Evolutionary conservation across 495 filamentous ascomycete genomes (phyloP), one percentile per base, ranked within the genome.

Genomic region (Penicillium daleae): DNA sequence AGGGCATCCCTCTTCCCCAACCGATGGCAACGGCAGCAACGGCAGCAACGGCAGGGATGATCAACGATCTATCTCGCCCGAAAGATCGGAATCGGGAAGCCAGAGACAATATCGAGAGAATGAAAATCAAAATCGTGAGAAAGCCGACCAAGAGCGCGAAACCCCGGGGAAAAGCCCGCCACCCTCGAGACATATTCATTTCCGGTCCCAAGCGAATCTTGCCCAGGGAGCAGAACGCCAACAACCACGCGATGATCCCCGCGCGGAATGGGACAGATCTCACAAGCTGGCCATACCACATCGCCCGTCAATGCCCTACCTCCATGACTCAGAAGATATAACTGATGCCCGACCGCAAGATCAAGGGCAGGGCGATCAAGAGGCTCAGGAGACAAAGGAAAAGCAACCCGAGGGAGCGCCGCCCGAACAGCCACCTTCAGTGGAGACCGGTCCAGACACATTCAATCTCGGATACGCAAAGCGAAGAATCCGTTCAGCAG

Each of bases 151-250:
- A 3, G 21, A 21, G 19, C 19, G 19, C 12, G 42, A 24, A 22
- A 13, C 8, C 3, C 21, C 19, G 3, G 29, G 13, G 22, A 26
- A 35, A 0, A 24, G 10, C n/a, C 19, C 50, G 37, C 9, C 48
- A 10, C 13, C 35, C 7, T 8, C 64, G 13, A 51, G 60, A n/a
- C 66, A 64, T 1, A 63, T 74, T 10, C 67, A 62, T 15, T 74
- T 70, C 35, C 62, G 63, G 58, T 68, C 66, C 9, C 59, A 46
- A 17, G 15, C 19, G 21, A 48, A 13, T 13, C 52, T 51, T 15
- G 19, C 31, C 6, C 39, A 58, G 2, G 48, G 59, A 31, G 56
- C 17, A 8, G 27, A 50, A 29, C 64, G 59, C 7, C 22, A 19
- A 51, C 21, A 37, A 2, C 46, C 59, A 10, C 32, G 39, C 2